Base-by-base conservation (phyloP, 495 filamentous ascomycete species). In the Parmelia sp. region DNA sequence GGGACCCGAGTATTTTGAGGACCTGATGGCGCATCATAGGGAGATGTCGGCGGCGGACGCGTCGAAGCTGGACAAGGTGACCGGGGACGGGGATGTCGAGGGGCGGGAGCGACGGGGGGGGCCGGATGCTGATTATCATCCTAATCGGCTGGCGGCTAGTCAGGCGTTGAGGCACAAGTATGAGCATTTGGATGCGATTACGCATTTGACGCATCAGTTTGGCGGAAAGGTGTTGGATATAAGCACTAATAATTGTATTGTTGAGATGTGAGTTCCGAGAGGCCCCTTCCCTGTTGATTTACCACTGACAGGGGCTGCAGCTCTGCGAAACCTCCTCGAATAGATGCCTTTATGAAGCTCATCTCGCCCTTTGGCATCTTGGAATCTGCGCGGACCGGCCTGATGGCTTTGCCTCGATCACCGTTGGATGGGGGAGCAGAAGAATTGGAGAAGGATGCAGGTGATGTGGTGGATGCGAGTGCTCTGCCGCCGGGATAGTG, bases 201-300 rank as follows among this genome's bases (percentile, higher is more conserved):
- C 92, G 57, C 90, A 95, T 75, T 84, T 98, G 73, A 87, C 93
- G 21, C 94, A 97, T 79, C 94, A 98, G 73, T 98, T 98, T 75
- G 92, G 91, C 31, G 94, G 94, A 55, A 98, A 98, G 77, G 88
- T 98, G 27, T 75, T 97, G 74, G 94, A 98, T 79, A 97, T 98
- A 68, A 96, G 91, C 78, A 96, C 87, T 67, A 96, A 90, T 74
- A 97, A 93, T 78, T 97, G 93, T 78, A 97, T 97, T 77, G 91
- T 98, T 67, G 94, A 98, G 75, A 75, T 98, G 90, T 94, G 83
- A 82, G 90, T 86, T 40, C 19, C 59, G 3, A 4, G 56, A 19
- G 12, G 37, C 53, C 19, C 23, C n/a, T 56, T 61, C 15, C n/a
- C 57, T 37, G 19, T 15, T 33, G 44, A 57, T 47, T n/a, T 11